Percentiles rank a stretch among this genome's conserved stretches.
Conservation (phyloP, 2,329 filamentous ascomycete genomes). For the Fusarium sp. region DNA sequence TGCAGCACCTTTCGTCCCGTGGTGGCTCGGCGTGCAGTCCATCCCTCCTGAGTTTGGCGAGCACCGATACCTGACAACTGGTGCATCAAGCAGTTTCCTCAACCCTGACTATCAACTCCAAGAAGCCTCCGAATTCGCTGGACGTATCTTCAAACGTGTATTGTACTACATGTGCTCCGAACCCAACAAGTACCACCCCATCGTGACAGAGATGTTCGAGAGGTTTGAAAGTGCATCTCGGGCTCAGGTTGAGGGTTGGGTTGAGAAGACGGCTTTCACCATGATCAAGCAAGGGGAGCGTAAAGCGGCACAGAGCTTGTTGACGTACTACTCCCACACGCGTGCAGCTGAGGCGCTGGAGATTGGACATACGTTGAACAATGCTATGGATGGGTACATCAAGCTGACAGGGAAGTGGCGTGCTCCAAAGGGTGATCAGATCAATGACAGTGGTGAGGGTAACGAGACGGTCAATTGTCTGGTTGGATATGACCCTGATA, state of each 20-base stretch:
- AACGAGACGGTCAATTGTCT: conserved; percentile 44
- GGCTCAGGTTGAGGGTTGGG: conserved; percentile 30
- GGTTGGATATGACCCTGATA: conserved; percentile 41
- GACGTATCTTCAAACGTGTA: conserved; percentile 39
- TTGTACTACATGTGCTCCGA: conserved; percentile 45
- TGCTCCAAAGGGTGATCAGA: conserved; percentile 36
- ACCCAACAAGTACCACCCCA: conserved; percentile 32
- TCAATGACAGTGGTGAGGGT: conserved; percentile 43
- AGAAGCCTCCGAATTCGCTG: conserved; percentile 41
- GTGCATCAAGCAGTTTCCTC: conserved; percentile 43
- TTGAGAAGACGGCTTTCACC: conserved; percentile 35
- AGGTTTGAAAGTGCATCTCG: conserved; percentile 38
- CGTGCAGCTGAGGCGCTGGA: conserved; percentile 36
- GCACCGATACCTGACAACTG: conserved; percentile 41
- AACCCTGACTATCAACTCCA: conserved; percentile 44
- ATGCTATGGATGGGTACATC: conserved; percentile 43
- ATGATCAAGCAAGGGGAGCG: conserved; percentile 38
- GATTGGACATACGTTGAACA: conserved; percentile 33
- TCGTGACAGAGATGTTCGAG: conserved; percentile 29
- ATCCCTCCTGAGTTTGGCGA: conserved; percentile 39
- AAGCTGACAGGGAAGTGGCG: conserved; percentile 41
- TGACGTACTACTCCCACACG: conserved; percentile 44
- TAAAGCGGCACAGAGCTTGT: conserved; percentile 25
- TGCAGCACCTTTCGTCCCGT: conserved; percentile 40
- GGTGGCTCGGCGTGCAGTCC: conserved; percentile 42